Percentiles rank a stretch among this genome's conserved stretches.
phyloP scores from a whole-genome alignment of 2,329 filamentous ascomycete species.

The Lasiodiplodia sp. region DNA sequence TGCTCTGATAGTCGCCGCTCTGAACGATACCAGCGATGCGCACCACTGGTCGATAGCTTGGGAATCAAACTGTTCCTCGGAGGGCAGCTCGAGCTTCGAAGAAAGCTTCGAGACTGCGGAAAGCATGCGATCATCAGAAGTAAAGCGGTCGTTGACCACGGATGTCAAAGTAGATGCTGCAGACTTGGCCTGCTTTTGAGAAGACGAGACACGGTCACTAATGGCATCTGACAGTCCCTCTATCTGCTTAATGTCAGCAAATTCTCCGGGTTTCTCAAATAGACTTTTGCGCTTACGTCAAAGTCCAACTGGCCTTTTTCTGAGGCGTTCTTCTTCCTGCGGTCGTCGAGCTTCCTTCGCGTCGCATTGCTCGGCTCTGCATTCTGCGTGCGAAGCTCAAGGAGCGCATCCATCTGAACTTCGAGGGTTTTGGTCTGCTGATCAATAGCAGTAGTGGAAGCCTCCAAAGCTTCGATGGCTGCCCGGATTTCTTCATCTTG shows the following conservation, averaged over 20 bases:
- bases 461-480: constrained; percentile 69
- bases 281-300: constrained; percentile 33
- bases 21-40: constrained; percentile 50
- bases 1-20: constrained; percentile 50
- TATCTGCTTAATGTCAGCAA: constrained; percentile 25
- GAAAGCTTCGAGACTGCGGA: constrained; percentile 22
- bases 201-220: constrained; percentile 44
- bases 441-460: constrained; percentile 69
- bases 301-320: constrained; percentile 54
- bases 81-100: constrained; percentile 60
- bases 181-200: constrained; percentile 58
- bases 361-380: constrained; percentile 47
- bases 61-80: constrained; percentile 60
- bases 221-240: constrained; percentile 40
- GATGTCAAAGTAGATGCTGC: constrained; percentile 57
- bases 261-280: constrained; percentile 29
- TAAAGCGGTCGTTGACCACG: constrained; percentile 59
- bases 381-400: constrained; percentile 60
- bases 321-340: constrained; percentile 45
- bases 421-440: constrained; percentile 69
- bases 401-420: constrained; percentile 68
- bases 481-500: constrained; percentile 66
- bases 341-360: constrained; percentile 49
- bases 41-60: constrained; percentile 64
- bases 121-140: constrained; percentile 66